These are phyloP conservation scores for barley (Hordeum vulgare) DNA, from an alignment of 176 grass and related monocot species.

Conservation along the genomic window MorexV3_pseudomolecules_assembly NC_058521.1:600005532-600006031, in stretches of 20 bases:
- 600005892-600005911: slow-evolving; percentile 26
- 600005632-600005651: background rate
- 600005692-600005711: background rate
- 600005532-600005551: too few species aligned
- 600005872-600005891: slow-evolving; percentile 24
- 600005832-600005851: slow-evolving; percentile 60
- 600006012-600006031: slow-evolving; percentile 34
- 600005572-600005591: too few species aligned
- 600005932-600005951: slow-evolving; percentile 36
- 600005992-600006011: slow-evolving; percentile 37
- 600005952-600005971: slow-evolving; percentile 45
- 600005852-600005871: slow-evolving; percentile 25
- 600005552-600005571: too few species aligned
- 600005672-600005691: background rate
- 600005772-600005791: slow-evolving; percentile 30
- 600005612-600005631: background rate
- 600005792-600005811: slow-evolving; percentile 39
- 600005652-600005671: background rate
- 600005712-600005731: slow-evolving; percentile 23
- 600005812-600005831: slow-evolving; percentile 25
- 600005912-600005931: slow-evolving; percentile 46
- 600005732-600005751: slow-evolving; percentile 38
- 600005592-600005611: too few species aligned
- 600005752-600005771: background rate
- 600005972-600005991: slow-evolving; percentile 58